Conservation (phyloP, 2,329 filamentous ascomycete genomes). For the Cladosporium sp. region DNA sequence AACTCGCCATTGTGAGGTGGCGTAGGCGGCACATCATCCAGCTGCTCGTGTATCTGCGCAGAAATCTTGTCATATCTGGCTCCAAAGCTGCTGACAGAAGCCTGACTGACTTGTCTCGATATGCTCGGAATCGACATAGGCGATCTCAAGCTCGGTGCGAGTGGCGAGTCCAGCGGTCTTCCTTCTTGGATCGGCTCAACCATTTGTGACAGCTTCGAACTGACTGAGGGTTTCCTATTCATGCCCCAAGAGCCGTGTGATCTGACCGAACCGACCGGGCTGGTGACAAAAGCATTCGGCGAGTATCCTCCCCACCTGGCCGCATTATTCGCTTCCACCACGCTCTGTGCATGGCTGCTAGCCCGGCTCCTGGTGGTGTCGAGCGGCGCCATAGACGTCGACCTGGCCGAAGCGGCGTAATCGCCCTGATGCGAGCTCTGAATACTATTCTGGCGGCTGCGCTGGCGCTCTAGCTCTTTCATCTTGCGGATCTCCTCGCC, state of each 20-base stretch:
- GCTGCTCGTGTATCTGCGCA: constrained; percentile 31
- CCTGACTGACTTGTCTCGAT: constrained; percentile 26
- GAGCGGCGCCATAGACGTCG: constrained; percentile 5
- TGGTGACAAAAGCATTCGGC: constrained; percentile 67
- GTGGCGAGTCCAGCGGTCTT: constrained; percentile 36
- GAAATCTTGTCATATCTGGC: constrained; percentile 34
- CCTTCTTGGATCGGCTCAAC: constrained; percentile 41
- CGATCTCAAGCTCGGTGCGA: constrained; percentile 31
- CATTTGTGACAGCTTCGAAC: constrained; percentile 44
- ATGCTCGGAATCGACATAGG: constrained; percentile 18
- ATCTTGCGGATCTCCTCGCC: constrained; percentile 75
- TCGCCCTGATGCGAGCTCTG: constrained; percentile 27
- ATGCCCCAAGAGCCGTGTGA: constrained; percentile 48
- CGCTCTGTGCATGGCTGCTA: constrained; percentile 59
- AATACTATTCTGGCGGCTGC: constrained; percentile 31
- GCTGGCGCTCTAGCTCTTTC: constrained; percentile 51
- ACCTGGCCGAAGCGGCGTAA: constrained; percentile 10
- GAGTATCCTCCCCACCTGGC: constrained; percentile 71
- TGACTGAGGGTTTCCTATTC: constrained; percentile 41
- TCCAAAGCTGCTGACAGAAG: constrained; percentile 28
- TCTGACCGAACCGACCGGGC: constrained; percentile 61
- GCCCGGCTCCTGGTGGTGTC: constrained; percentile 67
- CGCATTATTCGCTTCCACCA: constrained; percentile 70
- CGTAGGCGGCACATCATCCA: constrained; percentile 30
- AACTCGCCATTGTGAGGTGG: constrained; percentile 22